These are phyloP conservation scores for Chaetomium strumarium DNA, from an alignment of 2,329 filamentous ascomycete species.

Conservation along the genomic window DNA sequence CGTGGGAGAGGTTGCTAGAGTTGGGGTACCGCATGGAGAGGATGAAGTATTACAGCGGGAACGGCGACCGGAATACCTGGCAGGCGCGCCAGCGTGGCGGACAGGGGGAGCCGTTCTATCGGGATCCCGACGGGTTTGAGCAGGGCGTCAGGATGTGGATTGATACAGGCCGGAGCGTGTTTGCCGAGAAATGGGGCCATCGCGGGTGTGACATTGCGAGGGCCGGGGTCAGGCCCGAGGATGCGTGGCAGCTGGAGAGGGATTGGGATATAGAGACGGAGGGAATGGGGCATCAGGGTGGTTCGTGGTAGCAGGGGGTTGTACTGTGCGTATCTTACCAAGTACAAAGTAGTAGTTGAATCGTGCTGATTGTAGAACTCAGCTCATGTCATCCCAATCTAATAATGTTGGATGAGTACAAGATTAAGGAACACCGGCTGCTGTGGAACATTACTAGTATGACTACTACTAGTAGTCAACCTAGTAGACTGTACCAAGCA, in stretches of 20 bases:
- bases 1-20: conserved; percentile 30
- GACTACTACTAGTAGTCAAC: too few relatives aligned
- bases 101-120: conserved; percentile 22
- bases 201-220: conserved; percentile 33
- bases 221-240: conserved; percentile 14
- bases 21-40: conserved; percentile 25
- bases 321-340: too few relatives aligned
- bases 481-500: not conserved
- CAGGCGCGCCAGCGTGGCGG: conserved; percentile 21
- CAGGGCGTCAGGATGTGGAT: conserved; percentile 18
- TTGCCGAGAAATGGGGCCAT: conserved; percentile 39
- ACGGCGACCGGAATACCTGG: conserved; percentile 20
- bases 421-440: not conserved
- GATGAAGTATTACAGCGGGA: conserved; percentile 21
- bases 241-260: conserved; percentile 22
- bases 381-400: not conserved
- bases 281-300: conserved; percentile 4
- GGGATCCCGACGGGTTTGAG: conserved; percentile 24
- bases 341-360: too few relatives aligned
- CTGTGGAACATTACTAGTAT: not conserved
- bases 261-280: conserved; percentile 21
- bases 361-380: too few relatives aligned
- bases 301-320: not conserved
- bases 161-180: conserved; percentile 24
- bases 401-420: not conserved